Conservation (phyloP, 305 asterid genomes). For the Fraxinus sp. region DNA sequence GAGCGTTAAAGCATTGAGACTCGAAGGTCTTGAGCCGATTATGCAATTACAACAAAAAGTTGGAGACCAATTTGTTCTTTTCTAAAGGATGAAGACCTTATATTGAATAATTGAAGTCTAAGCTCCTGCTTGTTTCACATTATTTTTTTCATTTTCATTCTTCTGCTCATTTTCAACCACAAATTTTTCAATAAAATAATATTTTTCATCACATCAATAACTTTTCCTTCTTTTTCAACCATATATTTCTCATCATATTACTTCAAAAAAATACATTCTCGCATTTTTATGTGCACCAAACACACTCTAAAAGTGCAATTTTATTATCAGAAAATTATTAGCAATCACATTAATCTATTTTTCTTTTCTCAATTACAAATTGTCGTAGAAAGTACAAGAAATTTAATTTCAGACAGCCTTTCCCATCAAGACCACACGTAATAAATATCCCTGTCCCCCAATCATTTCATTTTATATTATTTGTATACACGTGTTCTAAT, state of each 20-base stretch:
- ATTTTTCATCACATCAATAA: no score
- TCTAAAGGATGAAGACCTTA: not conserved
- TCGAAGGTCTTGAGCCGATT: not conserved
- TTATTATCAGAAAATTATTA: not conserved
- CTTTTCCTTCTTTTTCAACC: no score
- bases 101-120: not conserved
- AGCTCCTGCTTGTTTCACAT: no score
- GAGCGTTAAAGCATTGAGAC: not conserved
- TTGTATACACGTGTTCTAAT: not conserved
- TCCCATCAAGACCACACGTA: not conserved
- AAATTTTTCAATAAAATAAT: no score
- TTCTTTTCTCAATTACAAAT: not conserved
- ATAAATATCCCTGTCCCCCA: not conserved
- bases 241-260: no score
- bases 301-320: not conserved
- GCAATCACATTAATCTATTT: not conserved
- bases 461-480: not conserved
- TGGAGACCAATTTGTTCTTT: not conserved
- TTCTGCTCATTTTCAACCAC: no score
- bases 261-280: no score
- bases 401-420: not conserved
- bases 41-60: not conserved
- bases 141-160: no score
- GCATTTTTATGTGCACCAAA: no score
- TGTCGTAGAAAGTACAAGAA: not conserved